Evolutionary conservation across 345 rosid genomes (phyloP), one percentile per base, ranked within the genome.

Genomic region (Bruguiera gymnorhiza): DNA sequence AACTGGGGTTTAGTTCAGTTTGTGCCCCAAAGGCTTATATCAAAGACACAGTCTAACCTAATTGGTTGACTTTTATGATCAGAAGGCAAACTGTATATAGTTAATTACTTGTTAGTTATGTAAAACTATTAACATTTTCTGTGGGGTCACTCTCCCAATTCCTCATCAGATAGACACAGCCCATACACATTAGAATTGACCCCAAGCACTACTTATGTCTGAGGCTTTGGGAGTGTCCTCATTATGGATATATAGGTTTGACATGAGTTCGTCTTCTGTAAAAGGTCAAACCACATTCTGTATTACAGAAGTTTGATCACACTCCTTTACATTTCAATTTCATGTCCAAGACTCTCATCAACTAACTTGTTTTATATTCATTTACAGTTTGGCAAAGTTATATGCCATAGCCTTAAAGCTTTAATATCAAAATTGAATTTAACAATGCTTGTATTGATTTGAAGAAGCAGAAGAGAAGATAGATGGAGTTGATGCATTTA

Each of bases 331-430:
- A 16, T 7, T 18, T 68, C 64, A 67, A 71, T 79, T 76, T 74
- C 79, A 79, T 82, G 73, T 76, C 31, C 36, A 19, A 62, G 7
- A 16, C 74, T 13, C 62, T 62, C 72, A 62, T 58, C 78, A 71
- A 76, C 81, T 79, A 76, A 79, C 52, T 79, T 48, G 36, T 79
- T 72, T 79, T 65, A 62, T 74, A 79, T 43, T 76, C 74, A 24
- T 74, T 34, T 9, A 11, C 48, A 39, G 48, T 39, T 39, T 9
- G 48, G 48, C 15, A 9, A 39, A 34, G 37, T 34, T 34, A 34
- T 34, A 7, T 34, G 37, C 48, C 50, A 43, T 43, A 43, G 19
- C 50, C 50, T 11, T 43, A 3, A 11, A 13, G 18, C 18, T 13
- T 34, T 34, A 34, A 34, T 34, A 8, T 34, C 37, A 34, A 34